Evolutionary conservation across 2,329 filamentous ascomycete species (phyloP), one percentile per base, ranked within the genome.

Genomic region (Epicoccum sorghinum): DNA sequence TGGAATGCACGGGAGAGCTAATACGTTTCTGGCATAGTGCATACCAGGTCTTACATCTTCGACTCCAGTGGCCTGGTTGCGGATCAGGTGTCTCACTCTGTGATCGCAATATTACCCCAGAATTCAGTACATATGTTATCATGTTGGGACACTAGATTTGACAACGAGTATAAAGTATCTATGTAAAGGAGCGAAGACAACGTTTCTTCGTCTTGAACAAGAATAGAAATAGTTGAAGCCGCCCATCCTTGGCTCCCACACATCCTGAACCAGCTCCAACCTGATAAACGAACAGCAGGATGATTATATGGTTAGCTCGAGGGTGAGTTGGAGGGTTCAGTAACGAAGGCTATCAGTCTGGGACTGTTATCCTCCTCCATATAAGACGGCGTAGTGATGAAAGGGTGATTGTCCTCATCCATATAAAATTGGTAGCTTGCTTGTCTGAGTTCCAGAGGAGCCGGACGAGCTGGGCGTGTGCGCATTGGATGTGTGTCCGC

Each of bases 391-490:
- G 52, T 50, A 7, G 52, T 55, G 22, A 55, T 50, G 32, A 55
- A 55, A 12, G 52, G 52, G 22, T 46, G 24, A 3, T 33, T 47
- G 3, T 46, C 47, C n/a, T 50, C 42, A n/a, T 55, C 47, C 46
- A 50, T 55, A 9, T 55, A 55, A n/a, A 47, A 51, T 5, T 42
- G 36, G 7, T 50, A 55, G 52, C 46, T 55, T 8, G 29, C 24
- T 29, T 41, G 22, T 4, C 47, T 44, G 14, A 37, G 2, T 24
- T 23, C 9, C 3, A 49, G 14, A 9, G 39, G 33, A 33, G 9
- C 10, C 8, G 45, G 41, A 7, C 36, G 36, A 25, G 14, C 13
- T n/a, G 29, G 29, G 14, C 6, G 36, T 13, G 40, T 41, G 18
- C 52, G 36, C 6, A 24, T 44, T 13, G 29, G 30, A 9, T 54